These are phyloP conservation scores for Vaccinium corymbosum DNA, from an alignment of 148 eudicot species.

Conservation along the genomic window DNA sequence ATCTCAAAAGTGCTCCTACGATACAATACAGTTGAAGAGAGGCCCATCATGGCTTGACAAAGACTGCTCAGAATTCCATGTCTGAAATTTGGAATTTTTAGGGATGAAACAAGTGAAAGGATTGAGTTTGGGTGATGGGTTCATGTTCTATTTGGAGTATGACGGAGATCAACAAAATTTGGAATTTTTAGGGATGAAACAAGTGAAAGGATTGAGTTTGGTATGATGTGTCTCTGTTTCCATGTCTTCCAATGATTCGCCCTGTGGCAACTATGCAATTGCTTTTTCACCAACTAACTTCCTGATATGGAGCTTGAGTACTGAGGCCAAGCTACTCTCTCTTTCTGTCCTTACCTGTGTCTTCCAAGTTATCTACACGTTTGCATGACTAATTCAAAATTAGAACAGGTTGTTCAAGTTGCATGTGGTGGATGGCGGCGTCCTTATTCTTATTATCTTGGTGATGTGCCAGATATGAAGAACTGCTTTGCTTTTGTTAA, in stretches of 20 bases:
- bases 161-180: conserved; percentile 41
- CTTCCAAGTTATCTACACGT: neutral
- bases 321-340: conserved; percentile 67
- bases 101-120: conserved; percentile 94
- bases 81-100: conserved; percentile 55
- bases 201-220: conserved; percentile 72
- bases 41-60: conserved; percentile 93
- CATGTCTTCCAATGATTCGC: conserved; percentile 33
- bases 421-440: conserved; percentile 99
- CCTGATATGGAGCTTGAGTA: conserved; percentile 67
- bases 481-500: conserved; percentile 85
- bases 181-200: conserved; percentile 93
- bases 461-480: conserved; percentile 61
- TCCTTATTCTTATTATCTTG: conserved; percentile 82
- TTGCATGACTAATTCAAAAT: conserved; percentile 18
- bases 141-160: conserved; percentile 88
- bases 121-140: conserved; percentile 70
- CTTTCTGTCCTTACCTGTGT: conserved; percentile 17
- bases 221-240: conserved; percentile 48
- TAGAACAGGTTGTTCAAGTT: conserved; percentile 67
- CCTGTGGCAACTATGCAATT: conserved; percentile 51
- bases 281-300: conserved; percentile 86
- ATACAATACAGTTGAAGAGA: conserved; percentile 80
- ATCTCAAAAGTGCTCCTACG: conserved; percentile 92
- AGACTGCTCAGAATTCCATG: conserved; percentile 53